These are phyloP conservation scores for Monosporozyma aquatica DNA, from an alignment of 805 yeast genomes.

Conservation along the genomic window DNA sequence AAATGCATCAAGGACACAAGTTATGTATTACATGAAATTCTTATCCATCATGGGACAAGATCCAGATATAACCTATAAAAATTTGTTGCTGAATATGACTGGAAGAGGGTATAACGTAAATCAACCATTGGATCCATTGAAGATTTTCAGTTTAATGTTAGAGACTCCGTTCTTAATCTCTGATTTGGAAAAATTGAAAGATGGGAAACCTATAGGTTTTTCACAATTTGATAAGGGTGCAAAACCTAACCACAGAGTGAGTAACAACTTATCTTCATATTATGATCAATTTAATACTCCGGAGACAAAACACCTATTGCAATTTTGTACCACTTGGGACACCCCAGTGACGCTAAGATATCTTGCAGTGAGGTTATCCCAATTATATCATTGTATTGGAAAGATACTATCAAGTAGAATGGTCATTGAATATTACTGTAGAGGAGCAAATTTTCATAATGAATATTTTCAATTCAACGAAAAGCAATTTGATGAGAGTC, in stretches of 20 bases:
- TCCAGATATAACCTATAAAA: constrained; percentile 31
- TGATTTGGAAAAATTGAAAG: constrained; percentile 39
- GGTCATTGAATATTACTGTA: constrained; percentile 46
- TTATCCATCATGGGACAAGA: constrained; percentile 32
- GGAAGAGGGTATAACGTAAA: constrained; percentile 42
- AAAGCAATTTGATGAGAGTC: constrained; percentile 22
- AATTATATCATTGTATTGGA: constrained; percentile 26
- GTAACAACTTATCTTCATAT: constrained; percentile 16
- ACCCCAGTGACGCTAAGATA: constrained; percentile 47
- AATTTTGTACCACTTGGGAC: constrained; percentile 38
- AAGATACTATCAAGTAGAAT: constrained; percentile 32
- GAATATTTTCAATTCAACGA: constrained; percentile 33
- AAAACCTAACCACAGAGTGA: not conserved
- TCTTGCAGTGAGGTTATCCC: constrained; percentile 47
- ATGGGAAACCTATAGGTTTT: constrained; percentile 39
- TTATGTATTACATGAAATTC: constrained; percentile 47
- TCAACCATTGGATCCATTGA: too few relatives aligned
- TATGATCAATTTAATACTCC: constrained; percentile 9
- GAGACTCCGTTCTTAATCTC: constrained; percentile 32
- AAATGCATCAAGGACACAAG: constrained; percentile 47
- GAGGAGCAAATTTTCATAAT: constrained; percentile 35
- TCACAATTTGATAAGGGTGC: constrained; percentile 30
- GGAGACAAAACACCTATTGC: constrained; percentile 16
- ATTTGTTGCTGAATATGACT: constrained; percentile 39
- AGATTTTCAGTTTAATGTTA: too few relatives aligned